Evolutionary conservation across 345 rosid genomes (phyloP).

Genomic region (Chamaenerion angustifolium): DNA sequence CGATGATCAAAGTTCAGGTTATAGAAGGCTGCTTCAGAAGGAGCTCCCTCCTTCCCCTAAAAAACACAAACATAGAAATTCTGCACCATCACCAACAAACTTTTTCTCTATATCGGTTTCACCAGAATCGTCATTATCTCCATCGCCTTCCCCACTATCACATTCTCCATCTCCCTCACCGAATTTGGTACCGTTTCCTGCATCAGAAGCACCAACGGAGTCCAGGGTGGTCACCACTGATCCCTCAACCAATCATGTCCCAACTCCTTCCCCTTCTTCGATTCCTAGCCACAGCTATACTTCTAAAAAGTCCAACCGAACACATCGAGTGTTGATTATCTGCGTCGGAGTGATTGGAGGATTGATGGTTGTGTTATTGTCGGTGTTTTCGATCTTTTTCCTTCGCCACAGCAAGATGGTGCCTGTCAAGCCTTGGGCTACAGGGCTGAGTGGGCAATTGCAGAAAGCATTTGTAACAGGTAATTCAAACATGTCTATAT

Average conservation of each 20-base stretch:
- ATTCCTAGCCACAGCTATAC: constrained; percentile 12
- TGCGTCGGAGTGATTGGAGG: constrained; percentile 33
- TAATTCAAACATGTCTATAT: constrained; percentile 5
- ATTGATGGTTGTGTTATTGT: constrained; percentile 19
- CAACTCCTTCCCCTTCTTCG: constrained; percentile 20
- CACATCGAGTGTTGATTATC: constrained; percentile 16
- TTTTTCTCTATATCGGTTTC: constrained; percentile 10
- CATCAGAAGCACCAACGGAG: constrained; percentile 12
- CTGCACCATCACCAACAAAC: constrained; percentile 15
- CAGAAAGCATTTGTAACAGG: constrained; percentile 74
- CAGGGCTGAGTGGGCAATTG: constrained; percentile 83
- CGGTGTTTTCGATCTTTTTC: constrained; percentile 25
- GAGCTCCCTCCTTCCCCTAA: constrained; percentile 8
- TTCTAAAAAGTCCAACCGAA: constrained; percentile 13
- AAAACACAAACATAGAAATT: constrained; percentile 3
- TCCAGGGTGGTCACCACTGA: constrained; percentile 12
- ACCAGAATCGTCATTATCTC: constrained; percentile 14
- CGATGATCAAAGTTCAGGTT: constrained; percentile 14
- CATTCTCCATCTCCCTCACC: constrained; percentile 26
- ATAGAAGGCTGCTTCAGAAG: constrained; percentile 28
- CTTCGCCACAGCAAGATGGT: constrained; percentile 47
- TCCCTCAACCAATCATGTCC: constrained; percentile 5
- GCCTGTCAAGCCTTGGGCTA: constrained; percentile 77
- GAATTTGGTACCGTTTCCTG: constrained; percentile 12
- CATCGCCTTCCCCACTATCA: constrained; percentile 20